Evolutionary conservation across 2,329 filamentous ascomycete genomes (phyloP).

Genomic region (Pseudogymnoascus verrucosus): DNA sequence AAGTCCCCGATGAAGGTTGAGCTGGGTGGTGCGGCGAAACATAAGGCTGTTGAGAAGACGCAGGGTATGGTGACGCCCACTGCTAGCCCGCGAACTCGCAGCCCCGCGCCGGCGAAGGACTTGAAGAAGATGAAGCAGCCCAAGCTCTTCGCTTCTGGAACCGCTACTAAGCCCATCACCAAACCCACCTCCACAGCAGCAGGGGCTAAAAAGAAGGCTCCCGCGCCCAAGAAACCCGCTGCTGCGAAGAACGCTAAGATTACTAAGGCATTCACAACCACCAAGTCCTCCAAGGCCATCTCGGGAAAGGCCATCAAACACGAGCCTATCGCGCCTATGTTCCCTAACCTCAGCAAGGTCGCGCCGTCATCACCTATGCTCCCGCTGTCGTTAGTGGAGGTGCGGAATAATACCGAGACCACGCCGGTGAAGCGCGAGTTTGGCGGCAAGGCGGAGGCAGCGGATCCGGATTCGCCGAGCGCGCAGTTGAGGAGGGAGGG

Average conservation of each 20-base stretch:
- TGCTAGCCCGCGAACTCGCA: constrained; percentile 45
- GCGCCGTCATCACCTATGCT: not conserved
- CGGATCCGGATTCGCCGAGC: not conserved
- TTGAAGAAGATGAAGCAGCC: constrained; percentile 41
- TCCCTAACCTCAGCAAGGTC: constrained; percentile 17
- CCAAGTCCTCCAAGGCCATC: constrained; percentile 19
- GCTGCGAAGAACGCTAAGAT: constrained; percentile 14
- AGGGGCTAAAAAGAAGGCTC: constrained; percentile 18
- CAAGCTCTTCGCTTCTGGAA: constrained; percentile 32
- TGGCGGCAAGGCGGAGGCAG: not conserved
- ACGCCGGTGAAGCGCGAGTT: not conserved
- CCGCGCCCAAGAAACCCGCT: constrained; percentile 13
- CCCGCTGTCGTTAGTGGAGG: not conserved
- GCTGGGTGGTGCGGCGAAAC: constrained; percentile 25
- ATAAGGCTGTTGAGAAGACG: constrained; percentile 34
- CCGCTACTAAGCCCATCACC: constrained; percentile 8
- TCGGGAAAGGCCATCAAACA: constrained; percentile 10
- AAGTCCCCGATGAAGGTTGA: constrained; percentile 36
- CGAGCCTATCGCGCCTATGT: constrained; percentile 6
- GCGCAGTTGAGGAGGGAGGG: constrained; percentile 5
- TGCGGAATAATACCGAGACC: not conserved
- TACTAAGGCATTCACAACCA: constrained; percentile 21
- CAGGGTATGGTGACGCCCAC: constrained; percentile 50
- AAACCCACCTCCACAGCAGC: constrained; percentile 12
- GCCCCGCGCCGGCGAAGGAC: constrained; percentile 20